These are phyloP conservation scores for Zarea fungicola DNA, from an alignment of 2,329 filamentous ascomycete genomes.

Conservation along the genomic window DNA sequence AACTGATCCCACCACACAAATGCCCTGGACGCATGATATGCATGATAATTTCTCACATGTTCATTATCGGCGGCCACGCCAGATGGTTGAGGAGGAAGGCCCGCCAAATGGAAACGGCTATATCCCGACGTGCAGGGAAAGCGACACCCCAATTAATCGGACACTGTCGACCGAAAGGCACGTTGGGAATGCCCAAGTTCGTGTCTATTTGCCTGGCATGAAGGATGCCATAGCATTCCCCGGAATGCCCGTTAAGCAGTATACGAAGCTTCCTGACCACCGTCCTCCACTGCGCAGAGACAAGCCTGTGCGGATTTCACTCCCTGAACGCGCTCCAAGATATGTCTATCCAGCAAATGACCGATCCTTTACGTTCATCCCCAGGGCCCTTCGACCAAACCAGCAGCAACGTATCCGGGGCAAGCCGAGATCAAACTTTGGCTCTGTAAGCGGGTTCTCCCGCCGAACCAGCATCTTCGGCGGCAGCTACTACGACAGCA, in stretches of 20 bases:
- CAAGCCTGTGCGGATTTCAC: constrained; percentile 90
- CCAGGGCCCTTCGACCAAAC: constrained; percentile 85
- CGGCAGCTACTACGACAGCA: constrained; percentile 64
- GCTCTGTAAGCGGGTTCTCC: constrained; percentile 61
- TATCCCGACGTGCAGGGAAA: constrained; percentile 53
- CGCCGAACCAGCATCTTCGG: constrained; percentile 76
- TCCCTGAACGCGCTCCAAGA: constrained; percentile 71
- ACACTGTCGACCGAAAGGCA: constrained; percentile 78
- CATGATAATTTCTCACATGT: constrained; percentile 65
- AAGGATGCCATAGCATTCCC: constrained; percentile 65
- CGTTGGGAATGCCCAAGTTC: constrained; percentile 78
- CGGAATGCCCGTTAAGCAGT: constrained; percentile 76
- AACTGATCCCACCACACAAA: constrained; percentile 61
- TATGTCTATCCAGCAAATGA: constrained; percentile 90
- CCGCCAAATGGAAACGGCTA: constrained; percentile 50
- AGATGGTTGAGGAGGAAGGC: constrained; percentile 41
- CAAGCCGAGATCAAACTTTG: constrained; percentile 67
- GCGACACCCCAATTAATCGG: constrained; percentile 63
- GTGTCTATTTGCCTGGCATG: constrained; percentile 75
- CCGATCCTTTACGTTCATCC: constrained; percentile 96
- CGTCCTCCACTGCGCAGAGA: constrained; percentile 89
- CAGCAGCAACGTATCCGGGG: constrained; percentile 74
- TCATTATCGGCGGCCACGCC: constrained; percentile 35
- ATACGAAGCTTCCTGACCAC: constrained; percentile 92
- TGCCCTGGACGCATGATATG: constrained; percentile 90